Evolutionary conservation across 129 eudicot genomes (phyloP).

Genomic region (sunflower (Helianthus annuus)): DNA sequence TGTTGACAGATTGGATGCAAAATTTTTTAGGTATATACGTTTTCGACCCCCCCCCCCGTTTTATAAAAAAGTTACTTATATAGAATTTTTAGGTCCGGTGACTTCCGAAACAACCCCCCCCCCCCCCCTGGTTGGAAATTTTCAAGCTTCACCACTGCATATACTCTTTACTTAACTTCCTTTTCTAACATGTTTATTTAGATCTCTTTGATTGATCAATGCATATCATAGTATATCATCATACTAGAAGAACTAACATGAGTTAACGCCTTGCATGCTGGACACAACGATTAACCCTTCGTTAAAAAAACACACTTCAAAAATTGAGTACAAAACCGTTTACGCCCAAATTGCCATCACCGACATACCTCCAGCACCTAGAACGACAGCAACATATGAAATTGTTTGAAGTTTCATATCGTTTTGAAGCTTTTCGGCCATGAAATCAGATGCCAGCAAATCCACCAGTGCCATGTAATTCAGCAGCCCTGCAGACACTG

Average conservation of each 20-base stretch:
- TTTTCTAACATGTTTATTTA: no score
- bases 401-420: conserved; percentile 50
- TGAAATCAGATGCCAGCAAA: conserved; percentile 60
- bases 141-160: no score
- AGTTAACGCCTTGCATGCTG: neutral
- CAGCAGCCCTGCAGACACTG: conserved; percentile 59
- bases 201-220: no score
- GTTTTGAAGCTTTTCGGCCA: conserved; percentile 60
- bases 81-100: no score
- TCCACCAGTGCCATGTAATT: conserved; percentile 82
- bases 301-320: neutral
- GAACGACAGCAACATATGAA: conserved; percentile 47
- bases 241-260: neutral
- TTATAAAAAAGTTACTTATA: no score
- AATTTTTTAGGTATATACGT: no score
- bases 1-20: conserved; percentile 42
- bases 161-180: no score
- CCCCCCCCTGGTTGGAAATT: no score
- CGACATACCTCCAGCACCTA: conserved; percentile 78
- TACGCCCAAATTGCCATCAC: conserved; percentile 76
- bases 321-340: neutral
- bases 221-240: no score
- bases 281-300: no score
- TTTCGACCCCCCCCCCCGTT: no score
- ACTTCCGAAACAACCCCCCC: no score